phyloP scores from a whole-genome alignment of 179 eudicot species.

The Gypsophila paniculata region DNA sequence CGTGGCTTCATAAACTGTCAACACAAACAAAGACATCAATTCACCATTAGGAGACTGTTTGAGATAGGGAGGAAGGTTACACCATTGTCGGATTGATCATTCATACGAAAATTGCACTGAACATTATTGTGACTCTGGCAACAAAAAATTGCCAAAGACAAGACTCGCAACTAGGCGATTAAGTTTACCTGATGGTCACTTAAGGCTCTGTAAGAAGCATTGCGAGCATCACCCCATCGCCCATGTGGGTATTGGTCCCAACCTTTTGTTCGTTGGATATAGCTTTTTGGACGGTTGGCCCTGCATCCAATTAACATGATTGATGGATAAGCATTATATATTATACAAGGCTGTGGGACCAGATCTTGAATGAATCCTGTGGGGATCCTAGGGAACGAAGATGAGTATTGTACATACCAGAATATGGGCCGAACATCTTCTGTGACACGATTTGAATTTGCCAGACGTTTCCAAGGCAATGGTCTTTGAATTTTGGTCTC shows the following conservation, averaged over 20 bases:
- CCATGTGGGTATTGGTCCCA: slow-evolving; percentile 97
- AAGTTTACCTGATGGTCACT: slow-evolving; percentile 74
- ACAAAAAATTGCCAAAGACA: not conserved
- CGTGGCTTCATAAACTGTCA: slow-evolving; percentile 89
- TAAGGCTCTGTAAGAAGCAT: slow-evolving; percentile 84
- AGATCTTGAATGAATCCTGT: not conserved
- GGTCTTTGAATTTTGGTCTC: slow-evolving; percentile 80
- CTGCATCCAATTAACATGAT: slow-evolving; percentile 37
- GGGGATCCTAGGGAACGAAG: not conserved
- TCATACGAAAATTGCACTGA: not conserved
- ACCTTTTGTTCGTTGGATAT: slow-evolving; percentile 72
- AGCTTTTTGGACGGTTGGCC: slow-evolving; percentile 99
- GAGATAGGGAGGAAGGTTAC: not conserved
- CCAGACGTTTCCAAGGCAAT: slow-evolving; percentile 87
- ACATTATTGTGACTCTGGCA: slow-evolving; percentile 7
- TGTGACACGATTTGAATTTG: slow-evolving; percentile 74
- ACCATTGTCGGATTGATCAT: not conserved
- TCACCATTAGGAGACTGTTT: not conserved
- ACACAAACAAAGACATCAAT: not conserved
- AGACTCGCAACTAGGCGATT: not conserved
- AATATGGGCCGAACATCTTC: slow-evolving; percentile 96
- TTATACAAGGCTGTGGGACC: not conserved
- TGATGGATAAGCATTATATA: not conserved
- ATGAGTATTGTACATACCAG: slow-evolving; percentile 47
- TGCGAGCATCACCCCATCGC: slow-evolving; percentile 89